Conservation (phyloP, 2,329 filamentous ascomycete genomes). For the Fonsecaea pugnacius region DNA sequence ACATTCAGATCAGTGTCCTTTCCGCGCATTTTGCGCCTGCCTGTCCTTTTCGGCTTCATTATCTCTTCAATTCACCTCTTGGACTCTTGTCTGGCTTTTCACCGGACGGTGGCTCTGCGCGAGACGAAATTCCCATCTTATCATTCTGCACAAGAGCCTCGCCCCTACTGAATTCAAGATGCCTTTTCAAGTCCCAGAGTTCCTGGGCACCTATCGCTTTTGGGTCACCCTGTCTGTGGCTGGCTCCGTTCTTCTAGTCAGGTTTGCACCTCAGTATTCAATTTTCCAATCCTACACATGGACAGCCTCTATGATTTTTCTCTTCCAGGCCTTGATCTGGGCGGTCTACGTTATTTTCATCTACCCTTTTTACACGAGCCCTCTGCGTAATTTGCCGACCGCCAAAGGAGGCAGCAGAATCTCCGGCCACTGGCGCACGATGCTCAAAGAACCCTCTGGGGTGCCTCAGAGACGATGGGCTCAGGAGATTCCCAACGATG, state of each 20-base stretch:
- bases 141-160: background rate
- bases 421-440: conserved; percentile 50
- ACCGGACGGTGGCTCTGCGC: background rate
- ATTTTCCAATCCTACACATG: conserved; percentile 39
- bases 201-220: conserved; percentile 30
- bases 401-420: conserved; percentile 53
- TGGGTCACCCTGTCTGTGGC: conserved; percentile 31
- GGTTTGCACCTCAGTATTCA: conserved; percentile 39
- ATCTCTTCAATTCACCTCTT: background rate
- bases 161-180: conserved; percentile 52
- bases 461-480: conserved; percentile 55
- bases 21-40: background rate
- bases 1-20: background rate
- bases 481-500: conserved; percentile 66
- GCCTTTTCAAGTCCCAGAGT: conserved; percentile 46
- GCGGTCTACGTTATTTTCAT: conserved; percentile 51
- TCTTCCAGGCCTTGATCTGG: conserved; percentile 36
- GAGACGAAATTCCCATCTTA: background rate
- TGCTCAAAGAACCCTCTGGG: conserved; percentile 49
- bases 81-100: background rate
- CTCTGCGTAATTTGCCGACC: conserved; percentile 61
- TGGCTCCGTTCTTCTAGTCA: conserved; percentile 32
- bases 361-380: conserved; percentile 63
- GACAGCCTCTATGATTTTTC: conserved; percentile 38
- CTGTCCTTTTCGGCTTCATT: conserved; percentile 1